Conservation (phyloP, 768 basidiomycete species). For the Macrocybe gigantea region DNA sequence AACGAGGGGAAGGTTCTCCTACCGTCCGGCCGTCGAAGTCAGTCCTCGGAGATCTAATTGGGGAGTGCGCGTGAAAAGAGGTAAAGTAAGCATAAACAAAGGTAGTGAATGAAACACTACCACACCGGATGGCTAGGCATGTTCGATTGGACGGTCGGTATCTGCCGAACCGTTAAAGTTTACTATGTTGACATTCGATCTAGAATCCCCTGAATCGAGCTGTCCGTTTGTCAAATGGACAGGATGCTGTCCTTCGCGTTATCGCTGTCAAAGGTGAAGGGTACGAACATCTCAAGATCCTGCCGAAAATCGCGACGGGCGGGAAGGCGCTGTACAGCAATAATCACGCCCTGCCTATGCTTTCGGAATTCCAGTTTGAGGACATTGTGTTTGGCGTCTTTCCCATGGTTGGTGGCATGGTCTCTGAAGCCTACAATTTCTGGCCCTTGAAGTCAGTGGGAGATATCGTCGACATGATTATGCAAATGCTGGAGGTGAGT, state of each 20-base stretch:
- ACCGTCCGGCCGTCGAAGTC: no score
- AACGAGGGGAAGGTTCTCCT: no score
- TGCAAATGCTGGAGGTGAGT: slow-evolving; percentile 15
- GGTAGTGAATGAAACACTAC: no score
- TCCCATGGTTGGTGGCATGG: slow-evolving; percentile 12
- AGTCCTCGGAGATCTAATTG: no score
- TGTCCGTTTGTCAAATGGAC: slow-evolving; percentile 10
- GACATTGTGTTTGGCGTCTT: slow-evolving; percentile 22
- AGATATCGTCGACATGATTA: slow-evolving; percentile 21
- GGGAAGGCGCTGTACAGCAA: slow-evolving; percentile 7
- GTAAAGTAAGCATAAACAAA: no score
- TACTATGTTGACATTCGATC: no score
- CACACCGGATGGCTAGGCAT: no score
- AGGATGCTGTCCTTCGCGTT: slow-evolving; percentile 13
- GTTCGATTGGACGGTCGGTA: no score
- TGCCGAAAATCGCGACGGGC: slow-evolving; percentile 14
- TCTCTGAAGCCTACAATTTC: slow-evolving; percentile 6
- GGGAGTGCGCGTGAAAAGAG: no score
- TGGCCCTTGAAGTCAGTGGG: slow-evolving; percentile 24
- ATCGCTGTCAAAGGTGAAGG: slow-evolving; percentile 14
- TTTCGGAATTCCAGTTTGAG: slow-evolving; percentile 17
- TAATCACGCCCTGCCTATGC: slow-evolving; percentile 22
- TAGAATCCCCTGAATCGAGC: slow-evolving; percentile 3
- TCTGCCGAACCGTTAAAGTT: no score
- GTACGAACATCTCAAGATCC: slow-evolving; percentile 15